Evolutionary conservation across 805 yeast species (phyloP), one percentile per base, ranked within the genome.

Genomic region (Martiniozyma abietophila): DNA sequence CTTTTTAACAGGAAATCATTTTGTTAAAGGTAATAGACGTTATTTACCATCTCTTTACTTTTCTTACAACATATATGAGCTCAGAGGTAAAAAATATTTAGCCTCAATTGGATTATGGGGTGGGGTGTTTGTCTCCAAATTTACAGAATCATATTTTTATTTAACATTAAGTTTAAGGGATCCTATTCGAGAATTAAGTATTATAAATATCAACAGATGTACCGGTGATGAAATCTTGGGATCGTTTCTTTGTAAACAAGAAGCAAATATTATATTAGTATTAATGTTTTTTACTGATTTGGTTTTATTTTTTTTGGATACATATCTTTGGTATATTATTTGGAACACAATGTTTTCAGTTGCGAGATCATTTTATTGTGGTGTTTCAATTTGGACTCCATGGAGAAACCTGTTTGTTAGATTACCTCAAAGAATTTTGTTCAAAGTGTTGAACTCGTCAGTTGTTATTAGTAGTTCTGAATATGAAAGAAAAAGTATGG

Each of bases 381-480:
- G 99, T 80, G 88, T 92, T 51, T 92, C 99, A 29, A 89, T 92
- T 47, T 76, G 88, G 70, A 92, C 99, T 27, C 99, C 99, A 43
- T 92, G 99, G 99, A 84, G 97, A 76, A 92, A 94, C 61, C 88
- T 92, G 50, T 92, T 89, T 71, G 79, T 96, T 35, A 80, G 99
- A 64, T 69, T 92, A 58, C 99, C 99, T 58, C 92, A 92, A 78
- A 85, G 99, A 77, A 85, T 92, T 48, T 94, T 92, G 71, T 85
- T 96, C 37, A 92, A 92, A 75, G 80, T 92, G 47, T 74, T 92
- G 64, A 97, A 97, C 30, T 92, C 99, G 24, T 83, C 95, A 47
- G 97, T 92, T 60, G 89, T 94, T 98, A n/a, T n/a, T n/a, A n/a
- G n/a, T n/a, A 97, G 92, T 67, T 85, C 89, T 58, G 89, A 92